phyloP scores from a whole-genome alignment of 305 asterid genomes.

The Fraxinus albicans region DNA sequence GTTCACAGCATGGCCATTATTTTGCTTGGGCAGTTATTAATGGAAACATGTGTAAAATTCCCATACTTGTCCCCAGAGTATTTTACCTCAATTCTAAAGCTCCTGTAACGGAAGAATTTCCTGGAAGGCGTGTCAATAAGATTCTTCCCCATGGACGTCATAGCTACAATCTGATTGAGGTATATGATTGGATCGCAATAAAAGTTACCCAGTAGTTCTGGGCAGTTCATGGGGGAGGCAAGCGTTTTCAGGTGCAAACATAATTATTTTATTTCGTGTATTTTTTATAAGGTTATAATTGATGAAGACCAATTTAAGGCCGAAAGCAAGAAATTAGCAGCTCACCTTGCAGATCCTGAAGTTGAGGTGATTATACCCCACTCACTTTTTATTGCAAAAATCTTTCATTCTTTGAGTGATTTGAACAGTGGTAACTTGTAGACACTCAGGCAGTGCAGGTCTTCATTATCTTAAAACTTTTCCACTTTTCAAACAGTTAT shows the following conservation, averaged over 20 bases:
- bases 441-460: slow-evolving; percentile 4
- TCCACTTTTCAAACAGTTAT: background rate
- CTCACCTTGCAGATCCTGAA: slow-evolving; percentile 99
- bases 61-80: slow-evolving; percentile 69
- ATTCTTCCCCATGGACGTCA: slow-evolving; percentile 93
- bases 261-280: slow-evolving; percentile 19
- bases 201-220: slow-evolving; percentile 22
- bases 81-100: slow-evolving; percentile 97
- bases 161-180: slow-evolving; percentile 90
- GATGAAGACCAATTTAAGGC: slow-evolving; percentile 89
- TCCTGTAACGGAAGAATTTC: slow-evolving; percentile 93
- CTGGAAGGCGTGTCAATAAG: slow-evolving; percentile 93
- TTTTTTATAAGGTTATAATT: slow-evolving; percentile 57
- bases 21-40: slow-evolving; percentile 92
- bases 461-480: slow-evolving; percentile 7
- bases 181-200: slow-evolving; percentile 26
- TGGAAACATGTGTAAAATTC: slow-evolving; percentile 82
- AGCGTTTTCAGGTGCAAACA: slow-evolving; percentile 17
- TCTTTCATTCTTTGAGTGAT: slow-evolving; percentile 13
- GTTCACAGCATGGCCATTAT: slow-evolving; percentile 72
- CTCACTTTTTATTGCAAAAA: slow-evolving; percentile 15
- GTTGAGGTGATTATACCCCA: slow-evolving; percentile 66
- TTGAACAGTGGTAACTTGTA: slow-evolving; percentile 9
- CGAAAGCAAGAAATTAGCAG: slow-evolving; percentile 85
- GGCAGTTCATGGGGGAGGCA: slow-evolving; percentile 12